Percentiles rank a stretch among this genome's conserved stretches.
Conservation (phyloP, 306 rosid species). For the Trifolium fragiferum region DNA sequence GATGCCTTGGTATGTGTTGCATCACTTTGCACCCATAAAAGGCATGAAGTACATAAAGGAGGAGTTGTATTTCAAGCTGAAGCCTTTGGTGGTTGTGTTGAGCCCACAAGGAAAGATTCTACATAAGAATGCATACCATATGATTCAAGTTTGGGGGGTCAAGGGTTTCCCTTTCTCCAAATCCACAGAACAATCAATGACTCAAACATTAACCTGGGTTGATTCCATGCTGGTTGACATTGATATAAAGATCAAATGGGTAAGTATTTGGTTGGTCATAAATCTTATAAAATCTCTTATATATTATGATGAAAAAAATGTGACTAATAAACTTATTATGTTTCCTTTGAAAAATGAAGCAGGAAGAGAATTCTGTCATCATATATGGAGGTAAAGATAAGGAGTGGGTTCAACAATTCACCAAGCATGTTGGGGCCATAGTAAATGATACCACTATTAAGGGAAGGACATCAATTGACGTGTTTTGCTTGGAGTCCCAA, state of each 20-base stretch:
- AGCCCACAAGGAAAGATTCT: conserved; percentile 52
- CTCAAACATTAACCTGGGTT: conserved; percentile 29
- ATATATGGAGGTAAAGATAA: conserved; percentile 28
- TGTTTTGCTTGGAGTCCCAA: background rate
- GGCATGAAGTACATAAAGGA: conserved; percentile 58
- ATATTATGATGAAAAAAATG: background rate
- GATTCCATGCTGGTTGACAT: background rate
- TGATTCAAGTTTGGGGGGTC: conserved; percentile 58
- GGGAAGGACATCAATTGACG: background rate
- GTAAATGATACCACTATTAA: background rate
- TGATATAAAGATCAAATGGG: conserved; percentile 39
- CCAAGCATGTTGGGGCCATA: background rate
- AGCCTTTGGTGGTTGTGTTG: conserved; percentile 48
- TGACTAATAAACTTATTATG: background rate
- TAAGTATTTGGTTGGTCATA: conserved; percentile 12
- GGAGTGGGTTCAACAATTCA: background rate
- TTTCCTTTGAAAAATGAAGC: conserved; percentile 39
- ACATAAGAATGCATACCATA: conserved; percentile 54
- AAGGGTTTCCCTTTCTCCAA: conserved; percentile 53
- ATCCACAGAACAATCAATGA: background rate
- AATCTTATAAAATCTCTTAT: background rate
- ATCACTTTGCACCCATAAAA: conserved; percentile 29
- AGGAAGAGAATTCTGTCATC: conserved; percentile 53
- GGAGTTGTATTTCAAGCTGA: conserved; percentile 55
- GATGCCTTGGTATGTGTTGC: conserved; percentile 58